phyloP scores from a whole-genome alignment of 495 filamentous ascomycete genomes.

The Sporormia fimetaria region DNA sequence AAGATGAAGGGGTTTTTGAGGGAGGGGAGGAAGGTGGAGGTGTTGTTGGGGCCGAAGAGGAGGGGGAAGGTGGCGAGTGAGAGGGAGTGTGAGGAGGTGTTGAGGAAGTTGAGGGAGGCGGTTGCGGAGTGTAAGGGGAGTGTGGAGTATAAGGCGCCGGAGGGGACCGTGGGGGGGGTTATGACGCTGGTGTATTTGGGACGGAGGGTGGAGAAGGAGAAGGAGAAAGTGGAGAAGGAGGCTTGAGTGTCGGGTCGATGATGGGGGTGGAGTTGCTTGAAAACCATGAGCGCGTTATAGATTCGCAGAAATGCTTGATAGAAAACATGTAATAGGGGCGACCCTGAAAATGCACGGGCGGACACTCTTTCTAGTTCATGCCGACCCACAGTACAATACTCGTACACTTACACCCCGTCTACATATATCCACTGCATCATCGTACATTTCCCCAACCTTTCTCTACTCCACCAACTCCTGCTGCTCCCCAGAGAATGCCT shows the following conservation, averaged over 20 bases:
- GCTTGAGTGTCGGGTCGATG: not conserved
- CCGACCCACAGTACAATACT: no score
- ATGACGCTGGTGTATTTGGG: slow-evolving; percentile 29
- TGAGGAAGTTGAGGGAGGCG: slow-evolving; percentile 20
- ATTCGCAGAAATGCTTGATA: no score
- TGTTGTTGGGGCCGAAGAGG: slow-evolving; percentile 30
- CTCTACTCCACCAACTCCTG: no score
- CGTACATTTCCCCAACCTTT: no score
- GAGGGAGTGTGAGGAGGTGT: slow-evolving; percentile 25
- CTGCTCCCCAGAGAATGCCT: no score
- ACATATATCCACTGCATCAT: no score
- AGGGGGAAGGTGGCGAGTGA: slow-evolving; percentile 26
- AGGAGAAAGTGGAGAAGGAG: not conserved
- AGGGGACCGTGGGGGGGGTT: slow-evolving; percentile 29
- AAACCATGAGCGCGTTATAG: no score
- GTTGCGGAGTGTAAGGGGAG: slow-evolving; percentile 15
- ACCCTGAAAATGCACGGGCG: no score
- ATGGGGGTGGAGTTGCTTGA: not conserved
- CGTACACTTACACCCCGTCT: no score
- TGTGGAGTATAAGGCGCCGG: slow-evolving; percentile 22
- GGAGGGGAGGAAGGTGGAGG: slow-evolving; percentile 33
- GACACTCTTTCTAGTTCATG: no score
- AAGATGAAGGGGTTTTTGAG: slow-evolving; percentile 28
- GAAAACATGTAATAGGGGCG: no score
- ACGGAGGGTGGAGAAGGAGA: slow-evolving; percentile 7